Conservation (phyloP, 768 basidiomycete genomes). For the Ramaria sp. region DNA sequence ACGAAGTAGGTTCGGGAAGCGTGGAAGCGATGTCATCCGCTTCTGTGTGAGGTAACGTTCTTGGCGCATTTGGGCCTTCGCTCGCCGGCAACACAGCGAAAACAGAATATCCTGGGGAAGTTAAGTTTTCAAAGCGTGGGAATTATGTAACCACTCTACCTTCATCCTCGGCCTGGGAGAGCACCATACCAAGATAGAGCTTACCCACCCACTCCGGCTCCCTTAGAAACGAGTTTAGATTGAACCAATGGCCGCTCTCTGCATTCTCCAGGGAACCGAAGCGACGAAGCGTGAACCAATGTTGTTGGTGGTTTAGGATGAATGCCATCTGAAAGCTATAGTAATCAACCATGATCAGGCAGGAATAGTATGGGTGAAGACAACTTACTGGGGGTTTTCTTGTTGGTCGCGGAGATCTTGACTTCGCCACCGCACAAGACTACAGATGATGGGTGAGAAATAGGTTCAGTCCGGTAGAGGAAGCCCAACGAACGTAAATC, state of each 20-base stretch:
- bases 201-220: conserved; percentile 76
- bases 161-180: conserved; percentile 80
- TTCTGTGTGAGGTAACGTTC: conserved; percentile 51
- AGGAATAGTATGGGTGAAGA: not conserved
- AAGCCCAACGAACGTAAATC: conserved; percentile 46
- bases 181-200: conserved; percentile 73
- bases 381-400: conserved; percentile 61
- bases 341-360: conserved; percentile 8
- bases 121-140: not conserved
- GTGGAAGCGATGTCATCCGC: conserved; percentile 63
- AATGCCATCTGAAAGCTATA: conserved; percentile 73
- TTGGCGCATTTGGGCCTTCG: conserved; percentile 28
- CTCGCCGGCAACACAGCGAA: conserved; percentile 66
- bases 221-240: conserved; percentile 66
- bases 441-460: conserved; percentile 18
- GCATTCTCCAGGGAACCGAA: conserved; percentile 52
- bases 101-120: conserved; percentile 60
- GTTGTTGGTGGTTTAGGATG: conserved; percentile 75
- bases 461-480: not conserved
- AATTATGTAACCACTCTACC: conserved; percentile 28
- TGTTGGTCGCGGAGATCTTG: conserved; percentile 74
- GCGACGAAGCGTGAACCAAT: conserved; percentile 83
- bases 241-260: conserved; percentile 72
- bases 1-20: conserved; percentile 43
- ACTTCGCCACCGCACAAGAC: conserved; percentile 77